Percentiles rank a stretch among this genome's conserved stretches.
Evolutionary conservation across 192 early-diverging fungal species (phyloP).

Genomic region (Cetraspora pellucida): DNA sequence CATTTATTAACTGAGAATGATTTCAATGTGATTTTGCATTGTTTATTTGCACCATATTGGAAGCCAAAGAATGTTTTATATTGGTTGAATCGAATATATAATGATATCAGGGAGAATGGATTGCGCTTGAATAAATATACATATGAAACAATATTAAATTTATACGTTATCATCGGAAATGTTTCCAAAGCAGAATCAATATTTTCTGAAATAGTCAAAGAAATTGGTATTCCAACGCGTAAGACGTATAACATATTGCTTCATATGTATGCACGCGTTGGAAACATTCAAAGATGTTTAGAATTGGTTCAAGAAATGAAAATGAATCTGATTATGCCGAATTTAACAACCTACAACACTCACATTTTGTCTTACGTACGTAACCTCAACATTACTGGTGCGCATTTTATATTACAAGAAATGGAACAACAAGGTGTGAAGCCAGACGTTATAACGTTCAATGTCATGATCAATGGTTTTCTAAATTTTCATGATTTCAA

Average conservation of each 20-base stretch:
- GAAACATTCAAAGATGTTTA: neutral
- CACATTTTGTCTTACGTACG: constrained; percentile 19
- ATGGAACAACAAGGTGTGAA: constrained; percentile 7
- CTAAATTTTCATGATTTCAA: constrained; percentile 17
- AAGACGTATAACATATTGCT: neutral
- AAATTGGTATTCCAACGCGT: neutral
- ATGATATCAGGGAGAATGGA: neutral
- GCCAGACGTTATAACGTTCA: constrained; percentile 8
- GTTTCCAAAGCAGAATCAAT: neutral
- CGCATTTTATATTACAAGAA: constrained; percentile 7
- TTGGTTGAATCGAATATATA: constrained; percentile 3
- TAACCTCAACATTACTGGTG: neutral
- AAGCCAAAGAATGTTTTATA: neutral
- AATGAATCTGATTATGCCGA: neutral
- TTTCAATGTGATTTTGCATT: neutral
- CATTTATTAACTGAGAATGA: neutral
- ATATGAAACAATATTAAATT: constrained; percentile 2
- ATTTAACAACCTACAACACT: neutral
- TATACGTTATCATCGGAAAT: neutral
- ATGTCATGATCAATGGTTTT: constrained; percentile 15
- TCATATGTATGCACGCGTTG: constrained; percentile 4
- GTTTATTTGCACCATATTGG: neutral
- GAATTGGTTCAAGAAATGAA: constrained; percentile 21
- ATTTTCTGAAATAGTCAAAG: neutral
- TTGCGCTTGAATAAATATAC: neutral